phyloP scores from a whole-genome alignment of 257 asterid genomes.

The Primulina eburnea region DNA sequence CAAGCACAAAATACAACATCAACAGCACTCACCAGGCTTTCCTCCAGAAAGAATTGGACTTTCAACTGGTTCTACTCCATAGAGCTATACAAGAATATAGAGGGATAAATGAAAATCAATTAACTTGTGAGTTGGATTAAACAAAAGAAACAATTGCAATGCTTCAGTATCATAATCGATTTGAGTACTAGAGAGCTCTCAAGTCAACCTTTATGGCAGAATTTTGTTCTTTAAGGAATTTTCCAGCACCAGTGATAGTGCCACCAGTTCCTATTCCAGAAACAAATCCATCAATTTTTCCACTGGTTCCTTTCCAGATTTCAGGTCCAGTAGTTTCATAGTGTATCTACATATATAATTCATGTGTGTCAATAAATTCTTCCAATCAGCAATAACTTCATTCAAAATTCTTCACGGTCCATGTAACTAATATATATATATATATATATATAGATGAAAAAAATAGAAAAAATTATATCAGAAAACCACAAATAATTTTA shows the following conservation, averaged over 20 bases:
- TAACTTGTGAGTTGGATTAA: not conserved
- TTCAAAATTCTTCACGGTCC: not conserved
- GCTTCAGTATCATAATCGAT: not conserved
- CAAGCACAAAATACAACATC: slow-evolving; percentile 1
- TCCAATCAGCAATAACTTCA: not conserved
- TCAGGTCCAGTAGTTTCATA: slow-evolving; percentile 94
- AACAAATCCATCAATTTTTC: slow-evolving; percentile 58
- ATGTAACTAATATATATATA: not conserved
- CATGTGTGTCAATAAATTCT: not conserved
- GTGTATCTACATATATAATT: slow-evolving; percentile 46
- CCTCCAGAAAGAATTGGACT: slow-evolving; percentile 47
- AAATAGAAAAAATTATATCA: no score
- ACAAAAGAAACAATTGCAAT: not conserved
- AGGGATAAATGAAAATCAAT: not conserved
- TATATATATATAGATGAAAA: no score
- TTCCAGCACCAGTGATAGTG: slow-evolving; percentile 68
- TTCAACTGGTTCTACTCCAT: slow-evolving; percentile 42
- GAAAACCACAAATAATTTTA: no score
- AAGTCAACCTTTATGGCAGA: slow-evolving; percentile 53
- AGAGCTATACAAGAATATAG: slow-evolving; percentile 30
- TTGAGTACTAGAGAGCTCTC: not conserved
- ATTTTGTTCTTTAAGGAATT: slow-evolving; percentile 67
- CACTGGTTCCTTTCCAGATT: slow-evolving; percentile 63
- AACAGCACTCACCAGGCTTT: slow-evolving; percentile 47
- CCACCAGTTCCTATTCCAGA: slow-evolving; percentile 86